A percentile compares a stretch with the other conserved stretches of the same genome.
Conservation (phyloP, 169 alveolate genomes). For the Perkinsus chesapeaki region DNA sequence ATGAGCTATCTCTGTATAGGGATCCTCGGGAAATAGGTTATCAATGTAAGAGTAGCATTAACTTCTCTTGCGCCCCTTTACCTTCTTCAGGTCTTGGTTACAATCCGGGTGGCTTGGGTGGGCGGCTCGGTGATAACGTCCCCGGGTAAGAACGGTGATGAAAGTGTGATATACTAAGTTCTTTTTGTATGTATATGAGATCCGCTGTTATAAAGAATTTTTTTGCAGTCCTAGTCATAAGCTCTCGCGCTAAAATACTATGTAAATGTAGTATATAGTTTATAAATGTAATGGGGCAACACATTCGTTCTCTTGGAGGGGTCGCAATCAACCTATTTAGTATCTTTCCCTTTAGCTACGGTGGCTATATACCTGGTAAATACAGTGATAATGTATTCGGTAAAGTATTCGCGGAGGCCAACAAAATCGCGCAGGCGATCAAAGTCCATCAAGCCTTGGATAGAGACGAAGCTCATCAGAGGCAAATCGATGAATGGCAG, state of each 20-base stretch:
- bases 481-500: background rate
- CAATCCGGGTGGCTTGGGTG: background rate
- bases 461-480: background rate
- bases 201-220: too few relatives aligned
- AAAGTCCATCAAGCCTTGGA: background rate
- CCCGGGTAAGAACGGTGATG: background rate
- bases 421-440: background rate
- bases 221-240: too few relatives aligned
- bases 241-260: too few relatives aligned
- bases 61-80: too few relatives aligned
- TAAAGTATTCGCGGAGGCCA: background rate
- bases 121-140: background rate
- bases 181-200: too few relatives aligned
- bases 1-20: background rate
- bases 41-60: too few relatives aligned
- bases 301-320: too few relatives aligned
- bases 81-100: too few relatives aligned
- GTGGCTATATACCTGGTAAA: background rate
- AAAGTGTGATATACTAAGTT: too few relatives aligned
- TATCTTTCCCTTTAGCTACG: background rate
- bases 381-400: background rate
- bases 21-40: background rate
- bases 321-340: too few relatives aligned
- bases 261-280: too few relatives aligned
- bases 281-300: too few relatives aligned